Evolutionary conservation across 305 asterid species (phyloP).

Genomic region (Fraxinus paxiana): DNA sequence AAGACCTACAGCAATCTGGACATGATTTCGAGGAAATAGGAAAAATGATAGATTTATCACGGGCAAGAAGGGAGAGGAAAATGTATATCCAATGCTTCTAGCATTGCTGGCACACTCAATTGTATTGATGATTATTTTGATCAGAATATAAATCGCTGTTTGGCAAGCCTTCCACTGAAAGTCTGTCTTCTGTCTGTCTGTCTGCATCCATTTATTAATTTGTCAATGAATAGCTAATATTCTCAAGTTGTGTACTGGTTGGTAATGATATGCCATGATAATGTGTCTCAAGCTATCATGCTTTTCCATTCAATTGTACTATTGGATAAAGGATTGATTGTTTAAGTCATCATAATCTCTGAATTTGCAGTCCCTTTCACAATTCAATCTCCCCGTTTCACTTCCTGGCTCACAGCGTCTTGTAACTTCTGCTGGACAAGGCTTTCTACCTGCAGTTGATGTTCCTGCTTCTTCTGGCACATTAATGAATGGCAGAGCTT

Average conservation of each 20-base stretch:
- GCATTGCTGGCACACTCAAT: background rate
- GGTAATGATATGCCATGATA: background rate
- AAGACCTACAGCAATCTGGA: background rate
- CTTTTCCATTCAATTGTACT: constrained; percentile 8
- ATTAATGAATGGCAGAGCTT: constrained; percentile 45
- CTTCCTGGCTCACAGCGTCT: constrained; percentile 68
- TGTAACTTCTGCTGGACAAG: constrained; percentile 70
- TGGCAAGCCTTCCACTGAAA: background rate
- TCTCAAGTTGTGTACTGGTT: background rate
- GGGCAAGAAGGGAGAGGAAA: background rate
- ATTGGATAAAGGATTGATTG: constrained; percentile 15
- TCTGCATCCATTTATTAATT: constrained; percentile 5
- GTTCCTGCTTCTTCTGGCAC: constrained; percentile 38
- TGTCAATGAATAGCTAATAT: background rate
- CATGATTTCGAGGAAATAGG: background rate
- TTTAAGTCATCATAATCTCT: constrained; percentile 14
- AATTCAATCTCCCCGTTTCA: constrained; percentile 90
- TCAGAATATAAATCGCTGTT: background rate
- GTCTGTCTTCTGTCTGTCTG: background rate
- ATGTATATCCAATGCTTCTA: background rate
- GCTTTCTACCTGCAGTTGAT: constrained; percentile 47
- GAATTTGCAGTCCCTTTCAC: constrained; percentile 86
- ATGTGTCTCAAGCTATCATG: constrained; percentile 14
- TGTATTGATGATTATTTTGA: background rate
- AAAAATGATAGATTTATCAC: background rate